Conservation (phyloP, 202 grass and related monocot genomes). For the Zoysia matrella region DNA sequence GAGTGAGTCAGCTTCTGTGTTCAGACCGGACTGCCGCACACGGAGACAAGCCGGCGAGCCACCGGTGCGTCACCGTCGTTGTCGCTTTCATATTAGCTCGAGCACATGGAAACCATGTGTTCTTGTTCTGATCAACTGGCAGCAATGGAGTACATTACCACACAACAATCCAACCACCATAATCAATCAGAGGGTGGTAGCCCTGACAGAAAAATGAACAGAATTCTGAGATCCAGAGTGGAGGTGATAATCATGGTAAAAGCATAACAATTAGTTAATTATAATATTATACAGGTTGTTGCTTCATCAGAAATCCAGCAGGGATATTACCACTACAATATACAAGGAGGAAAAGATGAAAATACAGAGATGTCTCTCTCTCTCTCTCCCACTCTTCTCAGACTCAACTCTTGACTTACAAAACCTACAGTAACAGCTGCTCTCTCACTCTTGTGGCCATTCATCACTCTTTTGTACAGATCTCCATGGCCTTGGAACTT, state of each 20-base stretch:
- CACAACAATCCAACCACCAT: background rate
- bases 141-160: background rate
- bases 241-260: slow-evolving; percentile 11
- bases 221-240: background rate
- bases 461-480: slow-evolving; percentile 69
- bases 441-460: slow-evolving; percentile 31
- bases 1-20: background rate
- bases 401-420: slow-evolving; percentile 21
- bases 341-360: slow-evolving; percentile 42
- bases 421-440: slow-evolving; percentile 39
- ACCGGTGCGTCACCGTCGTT: slow-evolving; percentile 39
- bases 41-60: background rate
- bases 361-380: slow-evolving; percentile 17
- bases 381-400: background rate
- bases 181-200: too few relatives aligned
- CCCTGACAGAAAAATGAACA: background rate
- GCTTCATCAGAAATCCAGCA: slow-evolving; percentile 39
- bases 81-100: slow-evolving; percentile 35
- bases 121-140: background rate
- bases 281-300: slow-evolving; percentile 47
- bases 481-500: slow-evolving; percentile 61
- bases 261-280: slow-evolving; percentile 24
- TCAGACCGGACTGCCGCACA: background rate
- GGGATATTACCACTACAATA: slow-evolving; percentile 48
- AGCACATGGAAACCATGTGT: slow-evolving; percentile 60